Percentiles rank a stretch among this genome's conserved stretches.
phyloP scores from a whole-genome alignment of 140 eudicot genomes.

The Oenanthe javanica region DNA sequence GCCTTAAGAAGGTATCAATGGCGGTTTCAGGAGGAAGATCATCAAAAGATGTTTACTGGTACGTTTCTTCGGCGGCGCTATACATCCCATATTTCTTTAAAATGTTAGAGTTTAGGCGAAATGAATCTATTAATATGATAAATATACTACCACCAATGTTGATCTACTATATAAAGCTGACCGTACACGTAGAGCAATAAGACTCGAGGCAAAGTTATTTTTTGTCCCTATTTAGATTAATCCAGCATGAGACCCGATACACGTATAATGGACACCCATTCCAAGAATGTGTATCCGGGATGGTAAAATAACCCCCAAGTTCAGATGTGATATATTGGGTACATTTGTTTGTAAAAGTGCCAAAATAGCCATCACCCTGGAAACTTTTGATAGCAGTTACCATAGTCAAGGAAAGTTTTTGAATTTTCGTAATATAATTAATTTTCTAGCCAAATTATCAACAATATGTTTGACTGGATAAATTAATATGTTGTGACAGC shows the following conservation, averaged over 20 bases:
- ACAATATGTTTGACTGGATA: background rate
- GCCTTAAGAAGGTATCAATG: conserved; percentile 3
- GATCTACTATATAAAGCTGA: background rate
- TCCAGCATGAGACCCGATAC: background rate
- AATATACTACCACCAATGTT: background rate
- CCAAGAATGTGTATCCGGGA: background rate
- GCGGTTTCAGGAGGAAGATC: background rate
- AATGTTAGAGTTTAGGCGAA: background rate
- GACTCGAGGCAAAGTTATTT: background rate
- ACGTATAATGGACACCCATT: background rate
- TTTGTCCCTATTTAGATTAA: too few species aligned
- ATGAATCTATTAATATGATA: too few species aligned
- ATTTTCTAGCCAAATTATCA: background rate
- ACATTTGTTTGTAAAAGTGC: too few species aligned
- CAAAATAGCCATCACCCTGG: too few species aligned
- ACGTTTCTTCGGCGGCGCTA: background rate
- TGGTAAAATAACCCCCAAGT: background rate
- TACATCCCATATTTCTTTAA: background rate
- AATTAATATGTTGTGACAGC: background rate
- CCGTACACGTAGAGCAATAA: too few species aligned
- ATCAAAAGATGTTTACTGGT: background rate
- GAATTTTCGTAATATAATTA: too few species aligned
- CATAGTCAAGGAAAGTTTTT: background rate
- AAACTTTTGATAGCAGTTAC: background rate
- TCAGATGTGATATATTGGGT: background rate